phyloP scores from a whole-genome alignment of 495 filamentous ascomycete genomes.

The Polyplosphaeria fusca region DNA sequence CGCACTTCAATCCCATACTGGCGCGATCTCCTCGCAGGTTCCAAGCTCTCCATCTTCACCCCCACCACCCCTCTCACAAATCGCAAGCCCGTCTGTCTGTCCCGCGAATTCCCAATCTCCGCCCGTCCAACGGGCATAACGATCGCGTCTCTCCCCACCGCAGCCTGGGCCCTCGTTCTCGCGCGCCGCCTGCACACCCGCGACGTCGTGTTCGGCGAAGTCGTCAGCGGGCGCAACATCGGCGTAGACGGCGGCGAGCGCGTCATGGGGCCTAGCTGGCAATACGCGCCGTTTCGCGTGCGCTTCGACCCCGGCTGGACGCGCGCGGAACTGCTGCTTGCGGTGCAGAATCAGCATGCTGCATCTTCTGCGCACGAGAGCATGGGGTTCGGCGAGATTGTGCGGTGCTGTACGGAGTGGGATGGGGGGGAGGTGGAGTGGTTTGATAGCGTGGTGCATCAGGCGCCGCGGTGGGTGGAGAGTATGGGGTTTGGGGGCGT shows the following conservation, averaged over 20 bases:
- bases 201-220: conserved; percentile 61
- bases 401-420: conserved; percentile 59
- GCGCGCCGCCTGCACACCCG: conserved; percentile 47
- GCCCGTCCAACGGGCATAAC: conserved; percentile 51
- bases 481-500: conserved; percentile 23
- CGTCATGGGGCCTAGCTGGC: conserved; percentile 28
- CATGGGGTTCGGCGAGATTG: conserved; percentile 58
- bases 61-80: conserved; percentile 26
- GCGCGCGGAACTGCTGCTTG: conserved; percentile 20
- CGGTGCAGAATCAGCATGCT: conserved; percentile 28
- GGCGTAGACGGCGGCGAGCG: conserved; percentile 14
- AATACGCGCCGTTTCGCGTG: conserved; percentile 29
- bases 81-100: conserved; percentile 41
- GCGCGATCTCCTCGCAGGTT: conserved; percentile 52
- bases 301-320: conserved; percentile 28
- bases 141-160: conserved; percentile 55
- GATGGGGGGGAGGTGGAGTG: conserved; percentile 33
- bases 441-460: conserved; percentile 35
- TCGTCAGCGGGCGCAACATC: conserved; percentile 51
- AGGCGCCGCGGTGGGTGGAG: conserved; percentile 27
- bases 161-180: conserved; percentile 61
- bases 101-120: conserved; percentile 46
- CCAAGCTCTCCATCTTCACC: conserved; percentile 49
- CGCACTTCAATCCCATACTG: conserved; percentile 57
- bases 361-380: conserved; percentile 15